Evolutionary conservation across 148 eudicot species (phyloP).

Genomic region (Silene conica): DNA sequence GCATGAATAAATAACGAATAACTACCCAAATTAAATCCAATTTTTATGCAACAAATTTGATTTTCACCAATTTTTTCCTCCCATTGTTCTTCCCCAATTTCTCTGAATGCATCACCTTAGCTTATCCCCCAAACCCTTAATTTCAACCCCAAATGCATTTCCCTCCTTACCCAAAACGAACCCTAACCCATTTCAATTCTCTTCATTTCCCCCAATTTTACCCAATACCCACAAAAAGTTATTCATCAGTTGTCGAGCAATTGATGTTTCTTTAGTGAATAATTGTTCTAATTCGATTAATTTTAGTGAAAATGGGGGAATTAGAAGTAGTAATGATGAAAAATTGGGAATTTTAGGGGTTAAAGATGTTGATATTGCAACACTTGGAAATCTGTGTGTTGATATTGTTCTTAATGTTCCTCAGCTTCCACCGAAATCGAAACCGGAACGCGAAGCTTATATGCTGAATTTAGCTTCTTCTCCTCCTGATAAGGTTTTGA

Average conservation of each 20-base stretch:
- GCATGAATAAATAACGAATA: neutral
- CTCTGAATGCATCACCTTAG: conserved; percentile 53
- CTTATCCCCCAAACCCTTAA: conserved; percentile 39
- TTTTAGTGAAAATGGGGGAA: conserved; percentile 18
- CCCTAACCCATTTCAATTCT: conserved; percentile 12
- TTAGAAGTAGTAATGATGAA: conserved; percentile 12
- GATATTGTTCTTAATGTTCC: conserved; percentile 89
- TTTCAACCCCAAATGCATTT: conserved; percentile 34
- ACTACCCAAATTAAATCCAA: neutral
- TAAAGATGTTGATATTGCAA: conserved; percentile 73
- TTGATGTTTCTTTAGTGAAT: conserved; percentile 39
- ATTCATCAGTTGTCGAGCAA: conserved; percentile 40
- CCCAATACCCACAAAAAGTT: conserved; percentile 31
- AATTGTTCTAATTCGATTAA: conserved; percentile 20
- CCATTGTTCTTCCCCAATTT: conserved; percentile 9
- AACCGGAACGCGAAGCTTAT: conserved; percentile 50
- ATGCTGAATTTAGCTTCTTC: conserved; percentile 67
- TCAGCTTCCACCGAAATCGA: conserved; percentile 57
- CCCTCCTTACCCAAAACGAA: conserved; percentile 20
- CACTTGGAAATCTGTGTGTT: conserved; percentile 86
- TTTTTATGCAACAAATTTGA: neutral
- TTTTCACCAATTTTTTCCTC: neutral
- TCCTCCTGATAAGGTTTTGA: conserved; percentile 71
- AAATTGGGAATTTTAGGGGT: conserved; percentile 31
- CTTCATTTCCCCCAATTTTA: conserved; percentile 16